Evolutionary conservation across 805 yeast genomes (phyloP).

Genomic region (Wickerhamiella alocasiicola): DNA sequence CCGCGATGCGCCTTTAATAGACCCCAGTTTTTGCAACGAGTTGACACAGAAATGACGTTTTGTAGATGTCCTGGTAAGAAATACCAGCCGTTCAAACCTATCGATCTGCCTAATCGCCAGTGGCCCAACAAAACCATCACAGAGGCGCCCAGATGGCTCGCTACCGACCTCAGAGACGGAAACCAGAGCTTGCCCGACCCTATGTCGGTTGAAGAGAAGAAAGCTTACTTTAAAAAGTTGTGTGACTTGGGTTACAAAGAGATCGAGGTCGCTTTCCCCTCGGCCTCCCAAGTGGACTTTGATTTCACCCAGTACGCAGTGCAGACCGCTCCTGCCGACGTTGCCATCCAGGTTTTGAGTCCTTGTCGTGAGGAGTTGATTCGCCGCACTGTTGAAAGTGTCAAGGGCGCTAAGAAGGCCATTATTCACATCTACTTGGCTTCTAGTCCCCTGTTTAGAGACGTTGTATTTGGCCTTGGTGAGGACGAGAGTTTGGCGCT

Average conservation of each 20-base stretch:
- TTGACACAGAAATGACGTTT: slow-evolving; percentile 4
- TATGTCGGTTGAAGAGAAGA: slow-evolving; percentile 70
- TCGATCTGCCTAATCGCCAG: slow-evolving; percentile 46
- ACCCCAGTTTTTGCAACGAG: neutral
- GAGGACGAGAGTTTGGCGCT: slow-evolving; percentile 44
- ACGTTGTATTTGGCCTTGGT: slow-evolving; percentile 52
- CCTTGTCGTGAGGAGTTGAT: slow-evolving; percentile 69
- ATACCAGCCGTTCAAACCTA: slow-evolving; percentile 43
- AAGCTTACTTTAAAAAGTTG: slow-evolving; percentile 52
- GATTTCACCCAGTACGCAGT: slow-evolving; percentile 69
- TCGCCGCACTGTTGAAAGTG: slow-evolving; percentile 55
- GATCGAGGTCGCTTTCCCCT: slow-evolving; percentile 72
- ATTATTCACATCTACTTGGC: slow-evolving; percentile 68
- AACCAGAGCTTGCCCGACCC: slow-evolving; percentile 80
- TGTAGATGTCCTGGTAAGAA: slow-evolving; percentile 26
- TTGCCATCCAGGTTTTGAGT: slow-evolving; percentile 59
- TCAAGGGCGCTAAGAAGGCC: slow-evolving; percentile 64
- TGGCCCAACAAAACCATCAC: slow-evolving; percentile 55
- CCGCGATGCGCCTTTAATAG: neutral
- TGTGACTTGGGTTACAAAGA: slow-evolving; percentile 69
- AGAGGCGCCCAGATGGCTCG: slow-evolving; percentile 68
- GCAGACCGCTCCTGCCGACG: slow-evolving; percentile 63
- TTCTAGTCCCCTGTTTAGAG: slow-evolving; percentile 60
- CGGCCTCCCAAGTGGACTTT: slow-evolving; percentile 69
- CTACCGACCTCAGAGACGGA: slow-evolving; percentile 75